Evolutionary conservation across 1,284 basidiomycete species (phyloP).

Genomic region (Fomes fomentarius): DNA sequence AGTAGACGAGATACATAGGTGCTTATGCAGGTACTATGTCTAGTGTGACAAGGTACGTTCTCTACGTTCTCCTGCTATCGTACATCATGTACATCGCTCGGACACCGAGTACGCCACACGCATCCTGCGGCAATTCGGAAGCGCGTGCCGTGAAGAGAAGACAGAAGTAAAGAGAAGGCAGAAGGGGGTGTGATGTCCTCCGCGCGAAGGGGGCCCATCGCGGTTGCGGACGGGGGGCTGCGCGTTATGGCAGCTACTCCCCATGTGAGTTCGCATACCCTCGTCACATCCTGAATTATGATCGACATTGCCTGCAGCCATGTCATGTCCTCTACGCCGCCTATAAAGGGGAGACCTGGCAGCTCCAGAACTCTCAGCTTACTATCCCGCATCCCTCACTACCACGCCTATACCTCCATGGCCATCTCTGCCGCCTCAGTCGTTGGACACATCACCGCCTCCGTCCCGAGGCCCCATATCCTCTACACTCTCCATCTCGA

Average conservation of each 20-base stretch:
- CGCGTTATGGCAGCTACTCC: background rate
- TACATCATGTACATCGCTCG: no score
- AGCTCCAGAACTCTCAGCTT: background rate
- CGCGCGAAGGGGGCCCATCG: no score
- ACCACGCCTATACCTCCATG: slow-evolving; percentile 20
- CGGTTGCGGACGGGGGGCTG: slow-evolving; percentile 1
- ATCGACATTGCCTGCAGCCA: slow-evolving; percentile 16
- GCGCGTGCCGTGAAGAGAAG: no score
- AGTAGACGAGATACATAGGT: no score
- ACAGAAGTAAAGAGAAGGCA: no score
- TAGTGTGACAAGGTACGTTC: no score
- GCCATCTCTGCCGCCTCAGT: slow-evolving; percentile 32
- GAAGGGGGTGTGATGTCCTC: no score
- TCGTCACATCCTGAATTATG: slow-evolving; percentile 6
- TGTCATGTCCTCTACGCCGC: slow-evolving; percentile 5
- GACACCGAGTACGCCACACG: no score
- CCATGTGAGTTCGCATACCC: slow-evolving; percentile 15
- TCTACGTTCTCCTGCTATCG: no score
- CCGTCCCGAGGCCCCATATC: slow-evolving; percentile 53
- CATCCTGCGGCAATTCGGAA: no score
- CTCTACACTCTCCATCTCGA: slow-evolving; percentile 46
- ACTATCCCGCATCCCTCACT: background rate
- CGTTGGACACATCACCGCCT: slow-evolving; percentile 51
- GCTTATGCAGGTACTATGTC: no score
- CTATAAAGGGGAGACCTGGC: slow-evolving; percentile 13